phyloP scores from a whole-genome alignment of 768 basidiomycete genomes.

The Aureoboletus auriporus region DNA sequence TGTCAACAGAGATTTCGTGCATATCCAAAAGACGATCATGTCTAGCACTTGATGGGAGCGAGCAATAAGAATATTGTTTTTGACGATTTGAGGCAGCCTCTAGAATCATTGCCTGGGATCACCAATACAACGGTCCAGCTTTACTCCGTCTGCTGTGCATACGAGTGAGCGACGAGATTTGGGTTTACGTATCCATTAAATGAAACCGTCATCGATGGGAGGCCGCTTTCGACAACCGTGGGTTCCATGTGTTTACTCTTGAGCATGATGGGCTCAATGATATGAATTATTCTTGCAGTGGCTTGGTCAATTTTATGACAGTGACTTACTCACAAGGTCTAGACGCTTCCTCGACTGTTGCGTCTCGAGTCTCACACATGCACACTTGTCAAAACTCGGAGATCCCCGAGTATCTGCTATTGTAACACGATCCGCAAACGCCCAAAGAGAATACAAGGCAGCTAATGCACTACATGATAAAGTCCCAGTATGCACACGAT shows the following conservation, averaged over 20 bases:
- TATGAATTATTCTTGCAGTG: too few relatives aligned
- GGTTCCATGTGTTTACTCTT: slow-evolving; percentile 1
- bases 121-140: background rate
- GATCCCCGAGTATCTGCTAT: slow-evolving; percentile 9
- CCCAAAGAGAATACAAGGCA: slow-evolving; percentile 24
- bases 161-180: background rate
- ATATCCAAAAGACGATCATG: slow-evolving; percentile 2
- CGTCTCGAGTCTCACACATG: background rate
- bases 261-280: background rate
- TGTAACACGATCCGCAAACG: slow-evolving; percentile 14
- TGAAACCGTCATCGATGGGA: background rate
- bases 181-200: slow-evolving; percentile 5
- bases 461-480: slow-evolving; percentile 11
- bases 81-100: background rate
- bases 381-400: slow-evolving; percentile 9
- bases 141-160: background rate
- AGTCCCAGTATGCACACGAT: slow-evolving; percentile 20
- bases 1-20: slow-evolving; percentile 11
- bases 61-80: background rate
- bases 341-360: too few relatives aligned
- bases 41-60: slow-evolving; percentile 4
- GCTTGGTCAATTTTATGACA: too few relatives aligned
- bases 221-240: slow-evolving; percentile 8
- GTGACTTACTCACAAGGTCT: too few relatives aligned
- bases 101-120: slow-evolving; percentile 1